Base-by-base conservation (phyloP, 352 stramenopile species). In the Pythium rishiriense region DNA sequence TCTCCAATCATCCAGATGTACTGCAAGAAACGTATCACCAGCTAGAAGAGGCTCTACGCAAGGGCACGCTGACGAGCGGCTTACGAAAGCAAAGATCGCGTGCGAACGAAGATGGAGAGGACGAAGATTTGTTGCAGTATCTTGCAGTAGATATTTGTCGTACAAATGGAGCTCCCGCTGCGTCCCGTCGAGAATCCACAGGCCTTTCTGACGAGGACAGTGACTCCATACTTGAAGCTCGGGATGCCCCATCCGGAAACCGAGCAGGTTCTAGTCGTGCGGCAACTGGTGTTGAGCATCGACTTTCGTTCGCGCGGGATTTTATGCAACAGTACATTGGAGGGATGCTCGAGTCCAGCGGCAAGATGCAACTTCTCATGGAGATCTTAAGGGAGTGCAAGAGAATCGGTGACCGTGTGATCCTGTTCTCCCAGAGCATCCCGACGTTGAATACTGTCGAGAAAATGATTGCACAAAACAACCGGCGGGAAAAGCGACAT, bases 401-500 rank as follows among this genome's bases (percentile, higher is more conserved):
- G 25, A 65, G 74, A 29, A 77, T 94, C 28, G 78, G 75, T 15
- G 89, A 97, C 63, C 89, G 90, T 26, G 83, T 95, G 43, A 94
- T 96, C 25, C 75, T 97, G 31, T 97, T 97, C 41, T 96, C 89
- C 9, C 89, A 97, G 67, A 96, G 87, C 61, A 93, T 97, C 25
- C 77, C 83, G 41, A 96, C 87, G 0, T 68, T 97, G 8, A 90
- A 96, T 51, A 79, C 82, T 9, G 87, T 96, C 51, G 85, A 81
- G 49, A 60, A 73, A 21, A 85, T 94, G 71, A 87, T 97, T 41
- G 59, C 62, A 7, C 74, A 81, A 22, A 63, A 79, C 51, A 96
- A 96, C 64, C 75, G 69, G 33, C 66, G 66, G 5, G 72, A 87
- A 45, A 82, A 70, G 26, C 76, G 71, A 4, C 72, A 79, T 47